Base-by-base conservation (phyloP, 176 grass and related monocot genomes). In the Areca catechu region DNA sequence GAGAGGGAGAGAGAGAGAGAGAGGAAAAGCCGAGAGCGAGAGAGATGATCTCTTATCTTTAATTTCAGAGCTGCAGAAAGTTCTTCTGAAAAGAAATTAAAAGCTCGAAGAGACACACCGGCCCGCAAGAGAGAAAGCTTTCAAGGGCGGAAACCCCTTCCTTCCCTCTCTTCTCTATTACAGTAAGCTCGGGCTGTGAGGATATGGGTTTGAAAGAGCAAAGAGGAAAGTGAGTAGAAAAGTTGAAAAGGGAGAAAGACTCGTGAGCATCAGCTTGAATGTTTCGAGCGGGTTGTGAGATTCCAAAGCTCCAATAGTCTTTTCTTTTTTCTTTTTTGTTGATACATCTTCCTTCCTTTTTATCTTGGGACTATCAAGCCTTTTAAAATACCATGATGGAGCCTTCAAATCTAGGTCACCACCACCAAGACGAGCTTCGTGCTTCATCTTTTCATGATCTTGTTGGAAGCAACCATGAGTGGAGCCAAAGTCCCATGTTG, bases 401-500 rank as follows among this genome's bases (percentile, higher is more conserved):
- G 24, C 74, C 63, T 63, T 61, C 77, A 30, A 61, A 70, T 48
- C 71, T 81, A 51, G 71, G 75, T 75, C 65, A 69, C 71, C 57
- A 53, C 47, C 62, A 66, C 52, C 72, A 56, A 62, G 70, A 72
- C 47, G 58, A 62, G 49, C 70, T 62, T 50, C 25, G 55, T 72
- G 56, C 56, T 59, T 54, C 68, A 19, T 22, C 48, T 28, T 50
- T 60, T 55, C 47, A 50, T 16, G 57, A 19, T 23, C 49, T 15
- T 6, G 61, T 15, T 6, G 61, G n/a, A n/a, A 23, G 18, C 58
- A 48, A n/a, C 71, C 71, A 67, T 57, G 57, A 63, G 23, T 80
- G 78, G 78, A 80, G 59, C 71, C 78, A 74, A 74, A 51, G 48
- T 75, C 72, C 49, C 54, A 54, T 81, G 24, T 57, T 67, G 73